Base-by-base conservation (phyloP, 208 protist species). In the Naegleria fowleri region DNA sequence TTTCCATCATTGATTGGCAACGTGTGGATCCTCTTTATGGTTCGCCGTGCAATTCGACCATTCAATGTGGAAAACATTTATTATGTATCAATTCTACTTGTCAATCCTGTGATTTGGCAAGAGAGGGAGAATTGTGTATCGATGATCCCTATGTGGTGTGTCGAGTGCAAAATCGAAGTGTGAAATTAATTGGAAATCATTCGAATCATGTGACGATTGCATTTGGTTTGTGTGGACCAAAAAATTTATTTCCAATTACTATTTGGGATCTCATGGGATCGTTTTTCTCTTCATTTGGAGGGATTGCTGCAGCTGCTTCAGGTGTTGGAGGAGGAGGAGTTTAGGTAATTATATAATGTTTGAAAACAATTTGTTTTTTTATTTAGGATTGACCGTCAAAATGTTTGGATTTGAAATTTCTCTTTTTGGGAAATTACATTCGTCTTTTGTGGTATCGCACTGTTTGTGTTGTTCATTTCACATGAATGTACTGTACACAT, bases 271-370 rank as follows among this genome's bases (percentile, higher is more conserved):
- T 88, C 58, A n/a, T 58, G 33, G 16, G 25, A 39, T 58, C 85
- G n/a, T 15, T 58, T 52, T 15, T 89, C 9, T 59, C 36, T 5
- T 41, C 36, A 41, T 19, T 58, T 55, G 86, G 86, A 48, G 86
- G 48, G 25, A 41, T n/a, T 15, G 13, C 51, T 38, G 41, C 43
- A 7, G 43, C 86, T 11, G 22, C 43, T 7, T 41, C n/a, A 40
- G 86, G 86, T 67, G 13, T 89, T 9, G 86, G 86, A 38, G 86
- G 86, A 39, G 86, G 86, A 29, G 48, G 48, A 67, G 11, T 89
- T 4, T 89, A 67, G 16, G 48, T 87, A 48, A 48, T 48, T 48
- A 48, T 48, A n/a, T n/a, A n/a, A n/a, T n/a, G n/a, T n/a, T n/a
- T n/a, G n/a, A n/a, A n/a, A n/a, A n/a, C n/a, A n/a, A n/a, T n/a